These are phyloP conservation scores for Cadophora malorum DNA, from an alignment of 2,329 filamentous ascomycete genomes.

Conservation along the genomic window DNA sequence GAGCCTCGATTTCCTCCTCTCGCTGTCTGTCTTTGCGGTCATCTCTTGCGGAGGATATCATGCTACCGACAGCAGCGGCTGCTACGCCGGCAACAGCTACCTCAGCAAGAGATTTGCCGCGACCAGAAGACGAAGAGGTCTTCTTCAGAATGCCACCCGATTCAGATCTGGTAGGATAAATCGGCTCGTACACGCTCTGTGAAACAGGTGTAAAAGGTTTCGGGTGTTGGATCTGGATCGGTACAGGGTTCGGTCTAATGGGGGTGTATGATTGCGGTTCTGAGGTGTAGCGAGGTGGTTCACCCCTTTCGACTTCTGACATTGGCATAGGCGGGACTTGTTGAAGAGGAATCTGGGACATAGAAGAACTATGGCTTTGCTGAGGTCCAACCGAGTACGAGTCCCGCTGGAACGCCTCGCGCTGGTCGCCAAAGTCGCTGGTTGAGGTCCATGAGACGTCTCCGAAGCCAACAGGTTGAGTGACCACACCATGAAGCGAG, in stretches of 20 bases:
- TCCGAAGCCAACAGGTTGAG: conserved; percentile 61
- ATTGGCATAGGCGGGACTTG: conserved; percentile 21
- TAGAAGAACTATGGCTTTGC: conserved; percentile 16
- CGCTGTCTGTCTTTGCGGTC: conserved; percentile 39
- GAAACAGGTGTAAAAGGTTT: conserved; percentile 79
- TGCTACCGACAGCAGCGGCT: conserved; percentile 57
- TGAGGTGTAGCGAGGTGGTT: conserved; percentile 42
- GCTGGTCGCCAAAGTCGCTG: conserved; percentile 42
- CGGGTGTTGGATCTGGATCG: conserved; percentile 82
- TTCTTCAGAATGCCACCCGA: conserved; percentile 38
- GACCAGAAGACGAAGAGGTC: conserved; percentile 41
- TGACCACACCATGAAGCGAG: conserved; percentile 63
- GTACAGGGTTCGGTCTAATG: conserved; percentile 62
- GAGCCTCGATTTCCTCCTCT: conserved; percentile 32
- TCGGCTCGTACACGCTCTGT: conserved; percentile 67
- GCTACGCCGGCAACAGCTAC: conserved; percentile 56
- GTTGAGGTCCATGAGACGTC: conserved; percentile 46
- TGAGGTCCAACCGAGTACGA: conserved; percentile 23
- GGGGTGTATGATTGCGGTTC: conserved; percentile 49
- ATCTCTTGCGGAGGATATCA: conserved; percentile 49
- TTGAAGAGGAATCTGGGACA: conserved; percentile 50
- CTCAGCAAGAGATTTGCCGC: conserved; percentile 51
- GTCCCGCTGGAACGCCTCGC: conserved; percentile 18
- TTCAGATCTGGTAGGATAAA: conserved; percentile 44
- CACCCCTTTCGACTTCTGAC: conserved; percentile 17